Base-by-base conservation (phyloP, 208 protist genomes). In the Wallacemonas rigidus region DNA sequence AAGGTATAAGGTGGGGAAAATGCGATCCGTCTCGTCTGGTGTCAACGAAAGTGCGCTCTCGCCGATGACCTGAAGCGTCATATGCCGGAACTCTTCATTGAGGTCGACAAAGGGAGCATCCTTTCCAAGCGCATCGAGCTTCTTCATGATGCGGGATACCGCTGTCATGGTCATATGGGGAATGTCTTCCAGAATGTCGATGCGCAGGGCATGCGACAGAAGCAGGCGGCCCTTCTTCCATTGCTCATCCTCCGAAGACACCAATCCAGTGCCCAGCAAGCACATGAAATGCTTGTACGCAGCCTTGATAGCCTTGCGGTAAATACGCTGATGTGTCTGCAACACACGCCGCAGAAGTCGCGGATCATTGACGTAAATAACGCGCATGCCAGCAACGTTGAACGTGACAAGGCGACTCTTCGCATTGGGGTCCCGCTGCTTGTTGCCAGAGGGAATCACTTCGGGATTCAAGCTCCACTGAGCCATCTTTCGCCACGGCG, bases 201-300 rank as follows among this genome's bases (percentile, higher is more conserved):
- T 85, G 51, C 93, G 90, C 65, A 97, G 75, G 36, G 89, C 90
- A 67, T 89, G 83, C 45, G 89, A 94, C 57, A 97, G 78, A 55
- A 95, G 64, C 36, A 94, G 74, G 6, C 93, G 90, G 5, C 90
- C 85, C 54, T 89, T 94, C 69, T 85, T 93, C 93, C 93, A 97
- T 72, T 93, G 81, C 55, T 95, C 90, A 47, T 87, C 93, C 67
- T 97, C 93, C 6, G 88, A 70, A 43, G 93, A 93, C 36, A 95
- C 90, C 38, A 97, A 89, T 7, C 93, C 91, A 65, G 81, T 95
- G 47, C 93, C 93, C 62, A 97, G 89, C 5, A 95, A 76, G 61
- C 89, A 95, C 82, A 97, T 83, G 69, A 97, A 97, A 65, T 94
- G 90, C 64, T 92, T 95, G 81, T 97, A 97, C 14, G 89, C 88